These are phyloP conservation scores for Inonotus obliquus DNA, from an alignment of 1,284 basidiomycete genomes.

Conservation along the genomic window DNA sequence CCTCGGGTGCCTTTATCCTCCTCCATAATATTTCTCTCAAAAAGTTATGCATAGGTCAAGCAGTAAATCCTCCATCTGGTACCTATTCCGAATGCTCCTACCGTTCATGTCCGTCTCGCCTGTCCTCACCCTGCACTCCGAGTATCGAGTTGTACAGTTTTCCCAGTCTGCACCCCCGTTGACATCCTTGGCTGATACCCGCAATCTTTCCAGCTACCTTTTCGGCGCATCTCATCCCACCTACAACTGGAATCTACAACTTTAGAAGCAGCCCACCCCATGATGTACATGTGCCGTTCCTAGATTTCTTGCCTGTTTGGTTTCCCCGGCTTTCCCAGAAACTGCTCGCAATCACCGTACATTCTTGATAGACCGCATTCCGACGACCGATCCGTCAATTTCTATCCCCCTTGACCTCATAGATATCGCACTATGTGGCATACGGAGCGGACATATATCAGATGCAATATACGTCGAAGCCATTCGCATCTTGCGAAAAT, in stretches of 20 bases:
- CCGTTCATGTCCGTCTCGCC: not conserved
- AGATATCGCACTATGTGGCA: not conserved
- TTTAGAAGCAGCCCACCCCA: not conserved
- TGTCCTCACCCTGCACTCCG: not conserved
- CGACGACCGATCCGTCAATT: not conserved
- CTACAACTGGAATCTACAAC: no score
- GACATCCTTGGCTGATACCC: conserved; percentile 3
- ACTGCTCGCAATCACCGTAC: not conserved
- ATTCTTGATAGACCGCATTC: not conserved
- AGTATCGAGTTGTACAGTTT: not conserved
- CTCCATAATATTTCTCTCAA: not conserved
- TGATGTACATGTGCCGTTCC: not conserved
- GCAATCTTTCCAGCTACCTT: not conserved
- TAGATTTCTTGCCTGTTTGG: not conserved
- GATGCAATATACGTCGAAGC: not conserved
- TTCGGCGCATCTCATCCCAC: no score
- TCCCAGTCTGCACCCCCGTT: not conserved
- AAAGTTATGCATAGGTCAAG: no score
- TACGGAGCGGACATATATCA: not conserved
- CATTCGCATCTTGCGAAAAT: not conserved
- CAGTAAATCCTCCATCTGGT: conserved; percentile 6
- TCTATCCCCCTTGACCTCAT: not conserved
- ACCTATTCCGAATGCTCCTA: not conserved
- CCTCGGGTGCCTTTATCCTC: not conserved
- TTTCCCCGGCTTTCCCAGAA: not conserved